Percentiles rank a stretch among this genome's conserved stretches.
phyloP scores from a whole-genome alignment of 305 asterid genomes.

The Caryopteris hybrid region DNA sequence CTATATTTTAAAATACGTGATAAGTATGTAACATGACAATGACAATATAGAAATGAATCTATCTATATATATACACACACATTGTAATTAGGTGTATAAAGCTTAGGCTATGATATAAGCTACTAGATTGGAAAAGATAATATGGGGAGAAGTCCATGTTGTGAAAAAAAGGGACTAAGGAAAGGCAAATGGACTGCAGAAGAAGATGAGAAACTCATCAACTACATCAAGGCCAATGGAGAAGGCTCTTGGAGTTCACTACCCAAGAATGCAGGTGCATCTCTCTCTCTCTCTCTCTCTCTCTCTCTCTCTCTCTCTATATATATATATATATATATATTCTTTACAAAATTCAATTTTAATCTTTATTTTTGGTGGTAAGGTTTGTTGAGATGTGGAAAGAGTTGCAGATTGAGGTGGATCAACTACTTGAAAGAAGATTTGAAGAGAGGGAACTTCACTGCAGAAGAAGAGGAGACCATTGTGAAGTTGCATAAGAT shows the following conservation, averaged over 20 bases:
- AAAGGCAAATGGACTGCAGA: slow-evolving; percentile 42
- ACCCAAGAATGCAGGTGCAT: slow-evolving; percentile 41
- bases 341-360: too few species aligned
- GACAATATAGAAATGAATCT: too few species aligned
- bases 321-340: too few species aligned
- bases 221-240: slow-evolving; percentile 38
- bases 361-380: background rate
- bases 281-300: background rate
- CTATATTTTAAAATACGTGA: too few species aligned
- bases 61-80: too few species aligned
- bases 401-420: slow-evolving; percentile 45
- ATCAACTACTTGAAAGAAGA: slow-evolving; percentile 42
- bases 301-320: too few species aligned
- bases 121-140: background rate
- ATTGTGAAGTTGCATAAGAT: slow-evolving; percentile 35
- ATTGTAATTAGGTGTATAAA: too few species aligned
- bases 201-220: slow-evolving; percentile 34
- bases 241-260: slow-evolving; percentile 48
- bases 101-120: too few species aligned
- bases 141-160: slow-evolving; percentile 36
- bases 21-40: too few species aligned
- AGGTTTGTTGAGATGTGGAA: slow-evolving; percentile 49
- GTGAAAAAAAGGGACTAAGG: slow-evolving; percentile 30
- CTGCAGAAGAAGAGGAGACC: slow-evolving; percentile 33
- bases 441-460: slow-evolving; percentile 48